A percentile compares a stretch with the other conserved stretches of the same genome.
Evolutionary conservation across 2,329 filamentous ascomycete genomes (phyloP).

Genomic region (Sporothrix mexicana): DNA sequence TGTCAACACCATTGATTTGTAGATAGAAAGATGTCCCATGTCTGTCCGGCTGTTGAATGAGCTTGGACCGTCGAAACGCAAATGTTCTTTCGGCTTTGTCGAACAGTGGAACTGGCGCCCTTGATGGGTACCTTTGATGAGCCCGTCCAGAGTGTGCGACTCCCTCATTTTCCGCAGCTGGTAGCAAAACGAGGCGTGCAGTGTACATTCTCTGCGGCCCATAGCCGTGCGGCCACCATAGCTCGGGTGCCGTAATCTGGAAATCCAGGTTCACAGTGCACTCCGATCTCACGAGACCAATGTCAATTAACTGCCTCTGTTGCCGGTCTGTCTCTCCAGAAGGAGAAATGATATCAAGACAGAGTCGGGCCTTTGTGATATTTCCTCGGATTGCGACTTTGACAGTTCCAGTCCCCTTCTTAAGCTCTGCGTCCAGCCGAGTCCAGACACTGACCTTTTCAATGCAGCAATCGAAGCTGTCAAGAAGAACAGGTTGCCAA

Average conservation of each 20-base stretch:
- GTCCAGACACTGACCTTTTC: conserved; percentile 54
- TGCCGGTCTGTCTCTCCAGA: background rate
- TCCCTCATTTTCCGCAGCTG: background rate
- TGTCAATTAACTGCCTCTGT: background rate
- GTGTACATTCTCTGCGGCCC: conserved; percentile 27
- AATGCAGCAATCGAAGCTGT: conserved; percentile 70
- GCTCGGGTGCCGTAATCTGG: background rate
- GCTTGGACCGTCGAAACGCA: conserved; percentile 68
- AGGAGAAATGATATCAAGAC: background rate
- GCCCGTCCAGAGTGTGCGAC: too few relatives aligned
- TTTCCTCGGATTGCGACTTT: background rate
- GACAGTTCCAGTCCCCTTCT: background rate
- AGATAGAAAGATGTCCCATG: conserved; percentile 81
- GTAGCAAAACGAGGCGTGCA: background rate
- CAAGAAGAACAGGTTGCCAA: conserved; percentile 75
- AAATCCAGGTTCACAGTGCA: background rate
- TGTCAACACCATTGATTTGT: conserved; percentile 73
- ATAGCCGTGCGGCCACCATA: conserved; percentile 34
- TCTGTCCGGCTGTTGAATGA: conserved; percentile 64
- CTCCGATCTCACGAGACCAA: background rate
- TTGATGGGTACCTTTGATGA: conserved; percentile 38
- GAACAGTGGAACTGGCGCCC: conserved; percentile 44
- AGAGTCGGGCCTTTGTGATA: background rate
- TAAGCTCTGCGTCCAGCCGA: conserved; percentile 51
- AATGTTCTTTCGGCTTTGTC: conserved; percentile 66